A percentile compares a stretch with the other conserved stretches of the same genome.
Evolutionary conservation across 1,284 basidiomycete species (phyloP).

Genomic region (Lentinus polychrous): DNA sequence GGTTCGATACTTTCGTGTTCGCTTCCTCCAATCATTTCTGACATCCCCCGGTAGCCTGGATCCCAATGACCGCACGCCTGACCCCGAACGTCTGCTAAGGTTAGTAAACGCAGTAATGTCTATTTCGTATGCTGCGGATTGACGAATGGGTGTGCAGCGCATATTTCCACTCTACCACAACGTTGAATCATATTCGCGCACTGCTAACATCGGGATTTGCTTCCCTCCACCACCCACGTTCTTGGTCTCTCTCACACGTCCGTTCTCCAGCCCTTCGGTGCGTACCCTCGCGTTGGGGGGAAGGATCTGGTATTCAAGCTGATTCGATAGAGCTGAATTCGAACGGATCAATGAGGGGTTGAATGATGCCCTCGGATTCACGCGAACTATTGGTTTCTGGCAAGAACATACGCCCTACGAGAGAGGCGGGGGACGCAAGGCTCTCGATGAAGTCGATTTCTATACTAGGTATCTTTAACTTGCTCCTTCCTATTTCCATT

Average conservation of each 20-base stretch:
- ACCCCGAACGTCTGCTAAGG: slow-evolving; percentile 84
- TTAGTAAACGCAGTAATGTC: slow-evolving; percentile 17
- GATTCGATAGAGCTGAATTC: slow-evolving; percentile 61
- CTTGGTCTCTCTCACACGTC: slow-evolving; percentile 92
- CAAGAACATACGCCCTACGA: slow-evolving; percentile 51
- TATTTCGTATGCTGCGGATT: too few species aligned
- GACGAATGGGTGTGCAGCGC: slow-evolving; percentile 43
- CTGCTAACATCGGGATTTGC: slow-evolving; percentile 90
- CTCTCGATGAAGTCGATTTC: slow-evolving; percentile 88
- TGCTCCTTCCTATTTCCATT: slow-evolving; percentile 1
- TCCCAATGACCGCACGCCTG: slow-evolving; percentile 73
- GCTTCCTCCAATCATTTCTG: not conserved
- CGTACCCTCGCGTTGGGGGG: slow-evolving; percentile 13
- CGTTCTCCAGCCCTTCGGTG: slow-evolving; percentile 72
- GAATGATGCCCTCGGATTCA: slow-evolving; percentile 91
- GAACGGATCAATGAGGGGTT: slow-evolving; percentile 80
- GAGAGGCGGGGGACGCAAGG: slow-evolving; percentile 61
- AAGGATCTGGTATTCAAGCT: too few species aligned
- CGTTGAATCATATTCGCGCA: slow-evolving; percentile 88
- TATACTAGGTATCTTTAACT: slow-evolving; percentile 68
- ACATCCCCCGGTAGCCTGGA: slow-evolving; percentile 42
- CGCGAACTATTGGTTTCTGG: slow-evolving; percentile 76
- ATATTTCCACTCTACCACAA: slow-evolving; percentile 94
- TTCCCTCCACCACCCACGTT: slow-evolving; percentile 82
- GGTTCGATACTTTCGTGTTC: slow-evolving; percentile 33